Conservation (phyloP, 108 stramenopile genomes). For the Cylindrotheca closterium region DNA sequence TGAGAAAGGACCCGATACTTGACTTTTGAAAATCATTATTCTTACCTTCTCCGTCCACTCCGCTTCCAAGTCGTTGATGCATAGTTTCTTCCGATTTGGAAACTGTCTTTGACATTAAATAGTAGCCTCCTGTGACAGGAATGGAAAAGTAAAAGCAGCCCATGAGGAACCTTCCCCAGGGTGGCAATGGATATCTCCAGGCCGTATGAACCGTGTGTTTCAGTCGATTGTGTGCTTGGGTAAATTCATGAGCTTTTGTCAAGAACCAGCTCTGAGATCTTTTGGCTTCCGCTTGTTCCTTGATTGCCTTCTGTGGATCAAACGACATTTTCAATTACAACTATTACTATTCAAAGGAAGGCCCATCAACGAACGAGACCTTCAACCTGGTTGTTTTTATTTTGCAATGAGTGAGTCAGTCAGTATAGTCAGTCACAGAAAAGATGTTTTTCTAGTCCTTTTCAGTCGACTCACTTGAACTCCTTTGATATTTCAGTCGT, state of each 20-base stretch:
- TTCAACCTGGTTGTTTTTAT: too few relatives aligned
- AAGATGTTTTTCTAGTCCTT: too few relatives aligned
- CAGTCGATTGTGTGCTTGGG: slow-evolving; percentile 35
- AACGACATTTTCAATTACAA: slow-evolving; percentile 7
- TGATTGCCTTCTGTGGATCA: slow-evolving; percentile 8
- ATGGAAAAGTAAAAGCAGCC: slow-evolving; percentile 72
- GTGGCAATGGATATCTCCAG: slow-evolving; percentile 66
- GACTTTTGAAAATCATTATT: background rate
- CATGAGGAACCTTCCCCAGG: slow-evolving; percentile 73
- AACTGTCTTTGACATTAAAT: slow-evolving; percentile 67
- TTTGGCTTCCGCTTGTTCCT: slow-evolving; percentile 9
- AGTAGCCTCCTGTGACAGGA: slow-evolving; percentile 71
- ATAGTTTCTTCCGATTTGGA: slow-evolving; percentile 58
- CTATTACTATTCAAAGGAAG: too few relatives aligned
- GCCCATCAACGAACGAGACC: too few relatives aligned
- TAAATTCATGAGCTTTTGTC: slow-evolving; percentile 20
- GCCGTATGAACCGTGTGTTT: slow-evolving; percentile 52
- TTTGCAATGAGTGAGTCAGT: too few relatives aligned
- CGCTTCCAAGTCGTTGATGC: slow-evolving; percentile 41
- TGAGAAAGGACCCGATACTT: background rate
- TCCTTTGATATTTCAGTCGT: too few relatives aligned
- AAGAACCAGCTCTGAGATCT: slow-evolving; percentile 14
- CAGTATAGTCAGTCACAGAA: too few relatives aligned
- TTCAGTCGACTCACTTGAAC: too few relatives aligned
- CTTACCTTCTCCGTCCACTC: too few relatives aligned